Percentiles rank a stretch among this genome's conserved stretches.
Conservation (phyloP, 192 early-diverging fungal species). For the Coemansia sp. region DNA sequence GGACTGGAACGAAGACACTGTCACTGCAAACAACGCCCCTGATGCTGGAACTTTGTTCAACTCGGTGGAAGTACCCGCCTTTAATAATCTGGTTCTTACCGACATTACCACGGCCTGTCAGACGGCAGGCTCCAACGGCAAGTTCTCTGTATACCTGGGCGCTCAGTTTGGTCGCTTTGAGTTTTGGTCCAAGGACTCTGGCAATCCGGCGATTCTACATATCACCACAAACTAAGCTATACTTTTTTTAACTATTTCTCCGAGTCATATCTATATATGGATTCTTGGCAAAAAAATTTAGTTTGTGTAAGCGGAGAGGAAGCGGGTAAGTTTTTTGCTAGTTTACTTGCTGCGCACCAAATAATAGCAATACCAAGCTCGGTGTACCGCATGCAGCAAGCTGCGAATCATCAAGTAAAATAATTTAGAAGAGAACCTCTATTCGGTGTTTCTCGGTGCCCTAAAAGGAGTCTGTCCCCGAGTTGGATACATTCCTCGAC, state of each 20-base stretch:
- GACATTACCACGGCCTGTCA: slow-evolving; percentile 47
- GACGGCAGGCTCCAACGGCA: slow-evolving; percentile 19
- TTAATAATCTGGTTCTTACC: slow-evolving; percentile 19
- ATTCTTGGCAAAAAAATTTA: slow-evolving; percentile 5
- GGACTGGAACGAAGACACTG: slow-evolving; percentile 43
- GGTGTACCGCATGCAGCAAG: background rate
- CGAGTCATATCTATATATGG: background rate
- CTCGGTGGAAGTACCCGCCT: slow-evolving; percentile 29
- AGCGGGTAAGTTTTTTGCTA: too few relatives aligned
- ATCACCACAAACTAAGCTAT: slow-evolving; percentile 19
- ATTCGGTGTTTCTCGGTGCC: background rate
- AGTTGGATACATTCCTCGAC: background rate
- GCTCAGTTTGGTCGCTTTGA: slow-evolving; percentile 22
- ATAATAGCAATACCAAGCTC: background rate
- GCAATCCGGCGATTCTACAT: slow-evolving; percentile 50
- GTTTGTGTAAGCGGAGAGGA: background rate
- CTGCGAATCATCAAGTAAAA: background rate
- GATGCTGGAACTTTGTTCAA: slow-evolving; percentile 20
- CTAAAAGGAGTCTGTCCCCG: background rate
- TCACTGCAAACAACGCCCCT: slow-evolving; percentile 41
- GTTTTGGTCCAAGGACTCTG: slow-evolving; percentile 55
- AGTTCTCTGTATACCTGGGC: slow-evolving; percentile 32
- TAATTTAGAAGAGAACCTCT: background rate
- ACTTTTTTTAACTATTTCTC: background rate
- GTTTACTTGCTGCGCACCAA: background rate